Base-by-base conservation (phyloP, 2,329 filamentous ascomycete species). In the Diaporthe amygdali region DNA sequence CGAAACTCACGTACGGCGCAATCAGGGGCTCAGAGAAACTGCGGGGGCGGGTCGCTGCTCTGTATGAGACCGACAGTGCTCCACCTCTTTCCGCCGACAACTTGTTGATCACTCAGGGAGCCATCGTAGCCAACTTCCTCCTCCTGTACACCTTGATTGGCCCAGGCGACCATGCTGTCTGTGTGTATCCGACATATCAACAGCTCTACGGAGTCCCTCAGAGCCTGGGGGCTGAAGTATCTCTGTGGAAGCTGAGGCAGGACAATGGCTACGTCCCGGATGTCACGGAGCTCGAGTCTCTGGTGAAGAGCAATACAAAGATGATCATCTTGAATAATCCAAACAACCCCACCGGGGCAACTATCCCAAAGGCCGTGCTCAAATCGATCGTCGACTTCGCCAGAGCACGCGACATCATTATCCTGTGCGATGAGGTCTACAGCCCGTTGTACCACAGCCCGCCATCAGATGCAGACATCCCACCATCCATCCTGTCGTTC, bases 151-250 rank as follows among this genome's bases (percentile, higher is more conserved):
- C 91, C 1, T 84, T 96, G 8, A 79, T 96, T 2, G 89, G 89
- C 0, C 89, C 90, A 0, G 93, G 91, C 0, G 94, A 97, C 78
- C 94, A 97, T 85, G 92, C 96, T 56, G 88, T 97, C 71, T 96
- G 93, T 77, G 93, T 96, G 71, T 94, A 95, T 78, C 94, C 95
- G 15, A 96, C 94, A 0, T 97, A 96, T 77, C 93, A 96, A 79
- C 94, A 96, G 76, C 86, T 97, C 1, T 96, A 96, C 78, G 85
- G 90, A 12, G 89, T 97, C 0, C 94, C 94, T 0, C 85, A 87
- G 74, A 92, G 90, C 46, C 82, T 97, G 6, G 94, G 94, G 0
- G 94, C 93, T 1, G 89, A 94, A 71, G 92, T 97, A 20, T 90
- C 91, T 51, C 80, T 96, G 14, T 97, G 94, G 94, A 90, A 89